Base-by-base conservation (phyloP, 2,329 filamentous ascomycete species). In the Penicillium corylophilum region DNA sequence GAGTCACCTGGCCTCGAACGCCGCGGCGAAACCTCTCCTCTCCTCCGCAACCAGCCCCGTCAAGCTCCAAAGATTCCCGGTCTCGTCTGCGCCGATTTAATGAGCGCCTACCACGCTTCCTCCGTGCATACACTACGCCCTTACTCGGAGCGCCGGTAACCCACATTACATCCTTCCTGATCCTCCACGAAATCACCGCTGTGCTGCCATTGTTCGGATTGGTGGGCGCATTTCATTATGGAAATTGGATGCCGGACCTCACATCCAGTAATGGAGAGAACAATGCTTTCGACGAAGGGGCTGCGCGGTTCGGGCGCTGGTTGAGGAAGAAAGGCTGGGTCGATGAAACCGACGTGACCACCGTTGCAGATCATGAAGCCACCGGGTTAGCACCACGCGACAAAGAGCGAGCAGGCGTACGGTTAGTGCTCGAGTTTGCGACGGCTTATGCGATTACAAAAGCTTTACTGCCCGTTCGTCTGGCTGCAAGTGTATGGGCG, bases 391-490 rank as follows among this genome's bases (percentile, higher is more conserved):
- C 55, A 35, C 60, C 54, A 43, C 55, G 44, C 52, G 65, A 51
- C 49, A 64, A 66, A 53, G 67, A 68, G 35, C 63, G 62, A 66
- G 66, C 70, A 18, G 81, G 82, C 0, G 77, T 80, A 31, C 78
- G 79, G 53, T 55, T 85, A 53, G 74, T 86, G 28, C 73, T 85
- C 20, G 83, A 86, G 71, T 83, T 97, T 57, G 94, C 90, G 22
- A 87, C 94, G 18, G 92, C 94, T 5, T 99, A 94, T 77, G 88
- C 90, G 1, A 82, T 96, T 56, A 95, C 90, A 1, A 99, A 99
- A 74, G 85, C 84, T 15, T 67, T 97, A 52, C 70, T 99, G 57
- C 90, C 94, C 0, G 64, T 89, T 12, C 81, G 94, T 60, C 82
- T 99, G 55, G 75, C 87, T 23, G 72, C 84, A 6, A 96, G 92